Percentiles rank a stretch among this genome's conserved stretches.
Evolutionary conservation across 1,139 yeast genomes (phyloP).

Genomic region (Suhomyces yuchorum): DNA sequence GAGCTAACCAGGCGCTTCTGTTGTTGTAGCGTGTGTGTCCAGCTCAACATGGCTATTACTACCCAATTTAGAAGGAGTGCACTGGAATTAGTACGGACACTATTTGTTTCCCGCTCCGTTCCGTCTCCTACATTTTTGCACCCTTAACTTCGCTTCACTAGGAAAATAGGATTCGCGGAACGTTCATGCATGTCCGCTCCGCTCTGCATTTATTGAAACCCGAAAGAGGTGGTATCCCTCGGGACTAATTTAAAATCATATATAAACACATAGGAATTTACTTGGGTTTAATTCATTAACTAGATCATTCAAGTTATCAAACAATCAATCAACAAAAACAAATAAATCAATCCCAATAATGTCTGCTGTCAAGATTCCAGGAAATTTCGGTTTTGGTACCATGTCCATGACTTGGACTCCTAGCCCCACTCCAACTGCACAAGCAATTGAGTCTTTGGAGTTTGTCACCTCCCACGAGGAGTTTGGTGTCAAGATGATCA

Average conservation of each 20-base stretch:
- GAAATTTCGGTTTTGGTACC: constrained; percentile 58
- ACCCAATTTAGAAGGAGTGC: too few relatives aligned
- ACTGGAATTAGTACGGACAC: too few relatives aligned
- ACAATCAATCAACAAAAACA: not conserved
- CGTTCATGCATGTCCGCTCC: not conserved
- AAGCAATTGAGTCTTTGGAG: constrained; percentile 49
- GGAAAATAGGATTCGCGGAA: not conserved
- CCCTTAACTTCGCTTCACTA: not conserved
- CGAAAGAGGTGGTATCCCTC: not conserved
- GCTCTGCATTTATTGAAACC: not conserved
- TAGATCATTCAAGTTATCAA: not conserved
- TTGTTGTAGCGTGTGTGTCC: too few relatives aligned
- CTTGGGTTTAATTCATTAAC: not conserved
- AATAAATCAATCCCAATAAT: not conserved
- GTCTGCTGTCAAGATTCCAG: constrained; percentile 23
- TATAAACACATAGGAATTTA: not conserved
- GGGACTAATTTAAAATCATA: too few relatives aligned
- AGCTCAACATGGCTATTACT: too few relatives aligned
- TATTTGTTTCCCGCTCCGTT: not conserved
- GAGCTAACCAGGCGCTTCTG: constrained; percentile 18
- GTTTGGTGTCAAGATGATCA: constrained; percentile 59
- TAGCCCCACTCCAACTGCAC: constrained; percentile 44
- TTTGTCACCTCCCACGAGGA: constrained; percentile 42
- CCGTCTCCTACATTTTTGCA: not conserved
- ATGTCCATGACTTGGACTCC: constrained; percentile 65